Conservation (phyloP, 306 rosid genomes). For the Oemleria cerasiformis region DNA sequence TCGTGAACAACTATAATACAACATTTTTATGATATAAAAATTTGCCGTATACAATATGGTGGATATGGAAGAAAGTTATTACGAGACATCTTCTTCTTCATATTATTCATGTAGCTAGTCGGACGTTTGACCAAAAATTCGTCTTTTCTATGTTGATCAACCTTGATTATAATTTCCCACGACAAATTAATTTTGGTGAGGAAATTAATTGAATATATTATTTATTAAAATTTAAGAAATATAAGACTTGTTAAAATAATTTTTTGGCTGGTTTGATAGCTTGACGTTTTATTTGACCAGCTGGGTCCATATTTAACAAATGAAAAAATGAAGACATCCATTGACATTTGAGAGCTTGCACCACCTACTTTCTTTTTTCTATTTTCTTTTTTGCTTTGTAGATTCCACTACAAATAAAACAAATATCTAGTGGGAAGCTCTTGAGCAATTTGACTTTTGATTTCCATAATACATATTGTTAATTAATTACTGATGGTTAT, state of each 20-base stretch:
- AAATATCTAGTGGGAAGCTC: constrained; percentile 23
- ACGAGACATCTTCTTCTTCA: not conserved
- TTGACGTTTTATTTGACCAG: not conserved
- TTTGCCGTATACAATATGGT: not conserved
- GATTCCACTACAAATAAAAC: constrained; percentile 5
- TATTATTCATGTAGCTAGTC: not conserved
- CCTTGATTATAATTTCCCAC: not conserved
- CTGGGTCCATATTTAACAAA: not conserved
- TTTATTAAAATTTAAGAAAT: not conserved
- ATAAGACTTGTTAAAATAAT: not conserved
- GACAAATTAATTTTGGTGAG: not conserved
- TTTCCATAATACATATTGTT: not conserved
- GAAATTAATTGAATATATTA: not conserved
- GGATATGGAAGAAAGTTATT: not conserved
- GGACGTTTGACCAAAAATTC: not conserved
- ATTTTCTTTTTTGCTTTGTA: not conserved
- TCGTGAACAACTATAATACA: no score
- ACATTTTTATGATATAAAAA: no score
- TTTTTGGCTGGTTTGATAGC: not conserved
- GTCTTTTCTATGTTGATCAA: not conserved
- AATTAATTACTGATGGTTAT: no score
- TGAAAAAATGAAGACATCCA: constrained; percentile 20
- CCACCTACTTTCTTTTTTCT: not conserved
- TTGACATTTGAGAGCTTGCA: constrained; percentile 22
- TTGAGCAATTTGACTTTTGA: constrained; percentile 25